Evolutionary conservation across 805 yeast genomes (phyloP), one percentile per base, ranked within the genome.

Genomic region (Clavispora phyllophila): DNA sequence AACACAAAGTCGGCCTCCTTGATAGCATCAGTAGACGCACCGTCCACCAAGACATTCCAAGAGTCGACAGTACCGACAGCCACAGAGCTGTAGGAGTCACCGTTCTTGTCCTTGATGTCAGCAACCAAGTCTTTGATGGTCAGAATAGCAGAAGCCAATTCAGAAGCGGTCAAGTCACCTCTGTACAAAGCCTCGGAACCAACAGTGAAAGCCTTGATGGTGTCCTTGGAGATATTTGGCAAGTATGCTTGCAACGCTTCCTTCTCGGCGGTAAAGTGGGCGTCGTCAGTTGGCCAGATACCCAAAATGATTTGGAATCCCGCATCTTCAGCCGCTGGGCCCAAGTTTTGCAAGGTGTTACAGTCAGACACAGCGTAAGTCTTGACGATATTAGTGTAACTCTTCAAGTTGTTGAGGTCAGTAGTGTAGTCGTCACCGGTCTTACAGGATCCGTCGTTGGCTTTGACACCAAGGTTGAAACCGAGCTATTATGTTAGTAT

Each of bases 171-270:
- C 68, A 90, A 51, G 63, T 91, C 98, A 31, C 65, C 80, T 75
- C 98, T 87, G 79, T 91, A 91, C 51, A 91, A 75, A 45, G 96
- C 91, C 76, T 91, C 98, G 20, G 97, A 89, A 52, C 98, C 98
- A 52, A 91, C 98, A 41, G 87, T 74, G 68, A 91, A 73, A 37
- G 82, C 87, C 56, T 81, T 78, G 57, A 91, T 76, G 50, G 87
- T 78, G 40, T 79, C 72, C 47, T 78, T 75, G 42, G 87, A 81
- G 49, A 89, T 73, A 25, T 57, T 68, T 56, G 96, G 96, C 64
- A 91, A 78, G 66, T 84, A 85, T 10, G 68, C 44, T 51, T 70
- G 56, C 55, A 91, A 75, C 37, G 96, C 96, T 22, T 61, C 61
- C 64, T 85, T 77, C 72, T 91, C 98, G 10, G 75, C 81, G 36